phyloP scores from a whole-genome alignment of 2,329 filamentous ascomycete genomes.

The Ramularia endophylla region DNA sequence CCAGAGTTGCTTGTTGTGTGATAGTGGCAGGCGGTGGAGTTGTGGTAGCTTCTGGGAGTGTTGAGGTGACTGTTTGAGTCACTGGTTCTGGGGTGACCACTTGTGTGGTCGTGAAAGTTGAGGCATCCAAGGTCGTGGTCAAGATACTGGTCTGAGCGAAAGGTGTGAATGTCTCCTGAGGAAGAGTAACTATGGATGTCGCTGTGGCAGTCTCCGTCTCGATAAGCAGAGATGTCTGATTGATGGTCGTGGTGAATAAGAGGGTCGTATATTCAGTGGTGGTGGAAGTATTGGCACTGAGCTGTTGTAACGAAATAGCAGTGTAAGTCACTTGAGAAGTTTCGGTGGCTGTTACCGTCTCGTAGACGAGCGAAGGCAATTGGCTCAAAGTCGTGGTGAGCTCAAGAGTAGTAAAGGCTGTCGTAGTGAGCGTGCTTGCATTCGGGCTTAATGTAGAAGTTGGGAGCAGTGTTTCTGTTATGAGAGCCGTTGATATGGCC shows the following conservation, averaged over 20 bases:
- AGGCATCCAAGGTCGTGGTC: too few species aligned
- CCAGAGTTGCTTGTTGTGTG: too few species aligned
- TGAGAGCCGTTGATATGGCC: not conserved
- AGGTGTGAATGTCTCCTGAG: too few species aligned
- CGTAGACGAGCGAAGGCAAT: not conserved
- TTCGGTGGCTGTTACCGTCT: not conserved
- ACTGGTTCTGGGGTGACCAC: too few species aligned
- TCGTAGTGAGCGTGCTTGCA: conserved; percentile 1
- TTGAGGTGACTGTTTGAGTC: too few species aligned
- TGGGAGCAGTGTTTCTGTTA: not conserved
- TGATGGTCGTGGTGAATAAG: not conserved
- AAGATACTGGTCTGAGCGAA: too few species aligned
- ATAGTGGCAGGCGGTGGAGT: too few species aligned
- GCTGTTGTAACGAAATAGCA: not conserved
- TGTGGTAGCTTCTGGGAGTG: too few species aligned
- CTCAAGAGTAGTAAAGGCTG: not conserved
- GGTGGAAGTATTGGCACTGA: conserved; percentile 1
- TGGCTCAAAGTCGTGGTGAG: not conserved
- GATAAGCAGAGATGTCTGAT: not conserved
- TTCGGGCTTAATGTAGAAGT: not conserved
- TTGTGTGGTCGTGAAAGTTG: too few species aligned
- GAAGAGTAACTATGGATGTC: not conserved
- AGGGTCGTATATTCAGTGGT: conserved; percentile 1
- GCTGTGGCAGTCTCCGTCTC: not conserved
- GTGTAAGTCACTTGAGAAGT: conserved; percentile 2